Evolutionary conservation across 441 rosid species (phyloP).

Genomic region (Pelargonium cotyledonis): DNA sequence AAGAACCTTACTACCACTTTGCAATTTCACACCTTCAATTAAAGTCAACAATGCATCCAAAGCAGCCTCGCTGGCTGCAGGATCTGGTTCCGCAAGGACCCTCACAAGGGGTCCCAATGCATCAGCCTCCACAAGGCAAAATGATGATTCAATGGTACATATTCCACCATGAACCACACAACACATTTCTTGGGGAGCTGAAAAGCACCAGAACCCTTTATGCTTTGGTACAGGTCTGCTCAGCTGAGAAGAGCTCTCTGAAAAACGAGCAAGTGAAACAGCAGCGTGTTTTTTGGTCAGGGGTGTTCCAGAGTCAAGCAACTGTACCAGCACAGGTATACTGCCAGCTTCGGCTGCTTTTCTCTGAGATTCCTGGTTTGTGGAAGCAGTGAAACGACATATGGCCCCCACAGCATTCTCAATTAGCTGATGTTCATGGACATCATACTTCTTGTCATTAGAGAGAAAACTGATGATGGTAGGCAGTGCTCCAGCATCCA

Average conservation of each 20-base stretch:
- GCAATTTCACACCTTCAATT: constrained; percentile 45
- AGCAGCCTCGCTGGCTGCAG: constrained; percentile 44
- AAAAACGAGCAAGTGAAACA: constrained; percentile 40
- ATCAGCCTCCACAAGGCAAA: constrained; percentile 58
- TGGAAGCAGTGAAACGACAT: constrained; percentile 37
- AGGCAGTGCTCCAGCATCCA: constrained; percentile 38
- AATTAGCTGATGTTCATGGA: constrained; percentile 26
- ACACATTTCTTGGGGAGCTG: constrained; percentile 34
- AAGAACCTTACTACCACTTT: constrained; percentile 51
- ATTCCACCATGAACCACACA: constrained; percentile 50
- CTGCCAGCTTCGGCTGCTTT: constrained; percentile 46
- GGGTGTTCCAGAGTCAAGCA: constrained; percentile 38
- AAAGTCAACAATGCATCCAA: constrained; percentile 54
- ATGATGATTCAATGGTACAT: constrained; percentile 46
- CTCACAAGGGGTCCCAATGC: constrained; percentile 47
- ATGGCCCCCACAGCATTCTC: constrained; percentile 50
- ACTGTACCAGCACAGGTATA: constrained; percentile 43
- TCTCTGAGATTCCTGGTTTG: constrained; percentile 43
- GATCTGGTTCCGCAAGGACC: constrained; percentile 43
- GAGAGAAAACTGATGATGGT: constrained; percentile 22
- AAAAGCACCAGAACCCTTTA: constrained; percentile 48
- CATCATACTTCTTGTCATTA: constrained; percentile 27
- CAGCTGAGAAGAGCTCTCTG: constrained; percentile 37
- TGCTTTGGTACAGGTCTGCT: constrained; percentile 32
- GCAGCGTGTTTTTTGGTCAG: constrained; percentile 45